Base-by-base conservation (phyloP, 1,284 basidiomycete genomes). In the Veloboletus limbatus region DNA sequence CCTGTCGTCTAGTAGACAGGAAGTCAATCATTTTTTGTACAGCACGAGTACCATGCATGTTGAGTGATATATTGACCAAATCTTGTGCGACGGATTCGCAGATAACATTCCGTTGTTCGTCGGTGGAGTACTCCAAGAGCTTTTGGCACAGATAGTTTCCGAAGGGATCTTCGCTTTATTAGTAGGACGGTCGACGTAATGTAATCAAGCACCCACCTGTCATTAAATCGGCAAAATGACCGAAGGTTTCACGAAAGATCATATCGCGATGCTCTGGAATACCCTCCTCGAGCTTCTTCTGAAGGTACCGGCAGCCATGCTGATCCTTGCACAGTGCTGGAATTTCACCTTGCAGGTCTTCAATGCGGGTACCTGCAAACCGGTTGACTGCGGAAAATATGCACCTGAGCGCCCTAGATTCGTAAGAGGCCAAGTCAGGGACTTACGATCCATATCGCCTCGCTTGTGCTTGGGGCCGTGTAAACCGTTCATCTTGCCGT, bases 21-120 rank as follows among this genome's bases (percentile, higher is more conserved):
- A 97, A 99, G 71, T 99, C 97, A 57, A 99, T 97, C 94, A 98
- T 99, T 78, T 99, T 99, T 74, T 99, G 97, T 44, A 99, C 97
- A 21, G 97, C 97, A 50, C 97, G 85, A 30, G 97, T 99, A 32
- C 97, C 97, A 70, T 99, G 97, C 97, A 99, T 99, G 73, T 99
- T 99, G 59, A 99, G 78, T 35, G 94, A 97, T 66, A 99, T 99
- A 62, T 89, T 93, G 58, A 99, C 97, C 41, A 99, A 78, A 60
- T 99, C 97, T 62, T 93, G 88, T 27, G 94, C 92, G 42, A 99
- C 96, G 18, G 92, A 94, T 68, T 99, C 96, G 69, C 97, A 97
- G 51, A 99, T 97, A 39, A 94, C 78, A 65, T 95, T 96, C 51
- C 97, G 84, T 66, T 99, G 97, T 63, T 99, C 97, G 63, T 99